Base-by-base conservation (phyloP, 768 basidiomycete genomes). In the Lactarius pseudohatsudake region DNA sequence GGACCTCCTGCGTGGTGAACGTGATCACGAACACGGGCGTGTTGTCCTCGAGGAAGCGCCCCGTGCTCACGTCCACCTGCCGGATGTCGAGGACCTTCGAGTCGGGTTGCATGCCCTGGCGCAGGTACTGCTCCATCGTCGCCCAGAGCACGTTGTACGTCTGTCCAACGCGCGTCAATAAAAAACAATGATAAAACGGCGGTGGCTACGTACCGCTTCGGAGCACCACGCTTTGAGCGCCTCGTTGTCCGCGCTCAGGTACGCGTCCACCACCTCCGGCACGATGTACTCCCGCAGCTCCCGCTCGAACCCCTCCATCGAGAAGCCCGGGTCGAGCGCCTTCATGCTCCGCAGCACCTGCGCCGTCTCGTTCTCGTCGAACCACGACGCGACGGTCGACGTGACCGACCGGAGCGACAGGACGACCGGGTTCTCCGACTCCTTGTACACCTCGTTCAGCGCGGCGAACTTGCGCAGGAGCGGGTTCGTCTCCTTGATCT, bases 91-190 rank as follows among this genome's bases (percentile, higher is more conserved):
- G 86, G 22, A 97, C 91, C 73, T 93, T 94, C 77, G 92, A 94
- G 74, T 96, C 94, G 70, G 92, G 93, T 70, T 96, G 80, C 30
- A 98, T 83, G 2, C 96, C 95, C 73, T 96, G 94, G 43, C 85
- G 84, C 58, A 96, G 84, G 75, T 94, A 98, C 72, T 92, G 90
- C 71, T 96, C 94, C 86, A 99, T 92, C 8, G 95, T 96, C 8
- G 96, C 96, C 91, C 96, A 96, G 4, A 98, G 82, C n/a, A 98
- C 94, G 71, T 96, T 97, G 75, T 95, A 98, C 7, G 96, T 96
- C 94, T 96, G 0, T 57, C 6, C 15, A 18, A 34, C 30, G 16
- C 61, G 28, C 40, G 69, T 22, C 11, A 32, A 32, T 32, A 32
- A 0, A 34, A 11, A 38, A 36, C 41, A 9, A 40, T 28, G 32